Percentiles rank a stretch among this genome's conserved stretches.
Conservation (phyloP, 1,284 basidiomycete genomes). For the Marasmius sp. region DNA sequence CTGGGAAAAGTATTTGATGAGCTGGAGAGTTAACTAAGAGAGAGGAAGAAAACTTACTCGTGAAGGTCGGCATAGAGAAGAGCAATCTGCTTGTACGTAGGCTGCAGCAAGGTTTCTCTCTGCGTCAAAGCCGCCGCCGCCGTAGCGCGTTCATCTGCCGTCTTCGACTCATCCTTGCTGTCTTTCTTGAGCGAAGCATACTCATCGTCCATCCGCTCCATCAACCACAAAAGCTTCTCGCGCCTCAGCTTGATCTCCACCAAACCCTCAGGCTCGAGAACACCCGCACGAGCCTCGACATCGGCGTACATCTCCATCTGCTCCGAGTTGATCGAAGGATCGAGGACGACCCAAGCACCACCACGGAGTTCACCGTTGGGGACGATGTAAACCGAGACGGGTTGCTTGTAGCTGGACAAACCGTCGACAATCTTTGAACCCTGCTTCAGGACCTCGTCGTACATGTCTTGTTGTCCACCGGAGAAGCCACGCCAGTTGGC, state of each 20-base stretch:
- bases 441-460: constrained; percentile 92
- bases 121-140: constrained; percentile 70
- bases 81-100: constrained; percentile 93
- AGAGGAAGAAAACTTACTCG: constrained; percentile 58
- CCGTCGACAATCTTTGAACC: constrained; percentile 99
- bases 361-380: constrained; percentile 99
- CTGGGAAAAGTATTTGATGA: constrained; percentile 41
- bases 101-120: constrained; percentile 83
- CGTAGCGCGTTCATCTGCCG: constrained; percentile 71
- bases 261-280: constrained; percentile 97
- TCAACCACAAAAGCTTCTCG: constrained; percentile 87
- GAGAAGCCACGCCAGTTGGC: constrained; percentile 99
- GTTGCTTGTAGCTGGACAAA: constrained; percentile 94
- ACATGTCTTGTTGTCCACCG: constrained; percentile 99
- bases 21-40: background rate
- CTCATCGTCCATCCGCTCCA: constrained; percentile 90
- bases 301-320: constrained; percentile 99
- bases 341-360: constrained; percentile 99
- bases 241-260: constrained; percentile 93
- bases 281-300: constrained; percentile 93
- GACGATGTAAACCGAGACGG: constrained; percentile 98
- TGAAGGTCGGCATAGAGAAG: constrained; percentile 96
- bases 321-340: constrained; percentile 94
- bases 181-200: constrained; percentile 84
- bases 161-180: constrained; percentile 73